Conservation (phyloP, 148 eudicot species). For the Rhododendron ovatum region DNA sequence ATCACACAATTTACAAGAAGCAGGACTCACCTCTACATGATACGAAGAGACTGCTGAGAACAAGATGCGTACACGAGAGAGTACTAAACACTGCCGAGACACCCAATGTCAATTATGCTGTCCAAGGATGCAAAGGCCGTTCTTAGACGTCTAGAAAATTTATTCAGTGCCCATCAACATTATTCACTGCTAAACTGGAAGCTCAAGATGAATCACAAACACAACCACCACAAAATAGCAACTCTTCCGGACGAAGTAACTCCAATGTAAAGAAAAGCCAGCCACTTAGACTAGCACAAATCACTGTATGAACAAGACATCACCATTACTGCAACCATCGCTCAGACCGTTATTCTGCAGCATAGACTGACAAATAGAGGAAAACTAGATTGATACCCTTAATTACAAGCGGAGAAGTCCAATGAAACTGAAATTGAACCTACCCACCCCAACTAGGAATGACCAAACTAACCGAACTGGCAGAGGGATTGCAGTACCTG, state of each 20-base stretch:
- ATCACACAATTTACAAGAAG: slow-evolving; percentile 48
- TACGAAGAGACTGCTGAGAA: not conserved
- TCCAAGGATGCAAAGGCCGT: not conserved
- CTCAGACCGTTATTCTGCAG: slow-evolving; percentile 1
- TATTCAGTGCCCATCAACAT: not conserved
- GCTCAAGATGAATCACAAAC: slow-evolving; percentile 1
- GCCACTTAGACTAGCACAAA: not conserved
- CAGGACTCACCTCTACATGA: slow-evolving; percentile 29
- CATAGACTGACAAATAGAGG: slow-evolving; percentile 30
- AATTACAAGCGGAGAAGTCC: slow-evolving; percentile 18
- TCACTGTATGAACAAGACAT: slow-evolving; percentile 1
- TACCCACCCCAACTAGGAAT: slow-evolving; percentile 9
- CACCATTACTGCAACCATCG: not conserved
- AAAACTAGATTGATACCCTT: slow-evolving; percentile 18
- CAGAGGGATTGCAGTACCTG: not conserved
- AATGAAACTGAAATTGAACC: slow-evolving; percentile 17
- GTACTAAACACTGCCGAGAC: slow-evolving; percentile 8
- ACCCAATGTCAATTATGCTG: not conserved
- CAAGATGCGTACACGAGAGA: not conserved
- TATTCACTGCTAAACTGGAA: slow-evolving; percentile 9
- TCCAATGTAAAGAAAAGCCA: slow-evolving; percentile 1
- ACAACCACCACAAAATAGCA: slow-evolving; percentile 1
- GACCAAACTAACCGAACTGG: slow-evolving; percentile 10
- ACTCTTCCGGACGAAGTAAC: not conserved
- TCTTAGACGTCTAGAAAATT: not conserved